Base-by-base conservation (phyloP, 1,284 basidiomycete genomes). In the Ustilago esculenta region DNA sequence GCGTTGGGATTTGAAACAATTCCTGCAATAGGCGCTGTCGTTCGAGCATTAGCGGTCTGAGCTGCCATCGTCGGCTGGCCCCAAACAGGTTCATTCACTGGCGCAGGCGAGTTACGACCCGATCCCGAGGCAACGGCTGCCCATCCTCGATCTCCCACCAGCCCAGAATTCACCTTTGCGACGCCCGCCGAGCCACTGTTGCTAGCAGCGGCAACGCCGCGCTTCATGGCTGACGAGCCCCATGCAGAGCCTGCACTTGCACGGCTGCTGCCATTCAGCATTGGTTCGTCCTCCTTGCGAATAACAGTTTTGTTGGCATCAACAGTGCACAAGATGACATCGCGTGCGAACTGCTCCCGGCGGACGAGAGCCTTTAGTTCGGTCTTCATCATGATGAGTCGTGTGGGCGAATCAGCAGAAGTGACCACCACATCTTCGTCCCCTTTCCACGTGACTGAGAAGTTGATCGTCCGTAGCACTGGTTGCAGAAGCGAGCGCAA, bases 381-480 rank as follows among this genome's bases (percentile, higher is more conserved):
- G 5, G 58, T 70, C 56, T 70, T 69, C 54, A 59, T 66, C 61
- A 70, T 60, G 44, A 65, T 49, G 3, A 73, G 55, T 15, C 65
- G 57, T 7, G 57, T 64, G 1, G 68, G 56, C 40, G 68, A 56
- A 21, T 74, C 72, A 20, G 47, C 23, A 20, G 72, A 72, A 6
- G 75, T 73, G 36, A 77, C 30, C 10, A 77, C 21, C n/a, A 77
- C 76, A 45, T 77, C 73, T 41, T 77, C 74, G 41, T 77, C 74
- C 11, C 68, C 67, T 40, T 67, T 54, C 74, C 75, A 77, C 4
- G 61, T 66, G 11, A 75, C 40, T 1, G 34, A 17, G 51, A 73
- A 75, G 24, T 53, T 45, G 41, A 69, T 63, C 17, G 56, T 67
- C 9, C 50, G 45, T 21, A 71, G 51, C 18, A 64, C 39, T 5